Evolutionary conservation across 495 filamentous ascomycete genomes (phyloP).

Genomic region (Penicillium coprophilum): DNA sequence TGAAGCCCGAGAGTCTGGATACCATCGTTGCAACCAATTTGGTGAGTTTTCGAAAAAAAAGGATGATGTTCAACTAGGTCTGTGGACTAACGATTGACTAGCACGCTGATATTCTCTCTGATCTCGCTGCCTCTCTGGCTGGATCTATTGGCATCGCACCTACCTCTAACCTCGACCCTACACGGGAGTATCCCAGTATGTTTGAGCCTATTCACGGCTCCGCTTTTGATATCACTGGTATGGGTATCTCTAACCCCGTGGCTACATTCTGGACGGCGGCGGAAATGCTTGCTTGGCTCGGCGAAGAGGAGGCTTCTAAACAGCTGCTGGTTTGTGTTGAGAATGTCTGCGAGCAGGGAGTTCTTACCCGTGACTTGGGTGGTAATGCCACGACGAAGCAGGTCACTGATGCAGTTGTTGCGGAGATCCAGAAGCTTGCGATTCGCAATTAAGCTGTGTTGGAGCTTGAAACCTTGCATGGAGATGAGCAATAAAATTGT

Average conservation of each 20-base stretch:
- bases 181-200: constrained; percentile 58
- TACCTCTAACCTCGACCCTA: constrained; percentile 65
- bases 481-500: constrained; percentile 2
- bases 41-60: constrained; percentile 22
- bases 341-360: constrained; percentile 56
- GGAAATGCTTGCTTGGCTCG: constrained; percentile 68
- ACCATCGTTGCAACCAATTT: constrained; percentile 59
- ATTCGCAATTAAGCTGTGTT: neutral
- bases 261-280: constrained; percentile 68
- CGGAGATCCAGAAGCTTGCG: constrained; percentile 49
- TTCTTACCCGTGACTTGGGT: constrained; percentile 62
- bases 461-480: neutral
- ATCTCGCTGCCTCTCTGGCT: constrained; percentile 57
- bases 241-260: constrained; percentile 70
- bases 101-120: constrained; percentile 59
- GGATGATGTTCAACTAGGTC: neutral
- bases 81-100: constrained; percentile 13
- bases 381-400: constrained; percentile 54
- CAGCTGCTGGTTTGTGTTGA: constrained; percentile 59
- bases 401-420: constrained; percentile 62
- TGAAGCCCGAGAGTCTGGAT: constrained; percentile 53
- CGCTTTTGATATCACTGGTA: constrained; percentile 71
- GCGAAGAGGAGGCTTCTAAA: constrained; percentile 54
- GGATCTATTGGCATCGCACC: constrained; percentile 59
- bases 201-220: constrained; percentile 69